A percentile compares a stretch with the other conserved stretches of the same genome.
Conservation (phyloP, 345 rosid genomes). For the Rhodamnia argentea region DNA sequence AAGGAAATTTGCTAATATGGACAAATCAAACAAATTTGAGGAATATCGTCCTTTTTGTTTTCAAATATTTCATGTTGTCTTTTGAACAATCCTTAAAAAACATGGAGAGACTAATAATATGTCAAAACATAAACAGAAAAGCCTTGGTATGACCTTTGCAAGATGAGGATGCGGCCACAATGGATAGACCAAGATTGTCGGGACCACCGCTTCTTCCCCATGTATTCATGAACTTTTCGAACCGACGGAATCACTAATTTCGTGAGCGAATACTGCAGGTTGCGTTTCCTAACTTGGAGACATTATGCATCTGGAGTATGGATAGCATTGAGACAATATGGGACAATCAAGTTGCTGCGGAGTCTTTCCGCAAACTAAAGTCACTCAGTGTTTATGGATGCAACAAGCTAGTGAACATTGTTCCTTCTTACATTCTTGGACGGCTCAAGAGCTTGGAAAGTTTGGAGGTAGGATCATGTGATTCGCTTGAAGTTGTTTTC, state of each 20-base stretch:
- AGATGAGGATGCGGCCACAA: no score
- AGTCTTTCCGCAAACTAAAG: neutral
- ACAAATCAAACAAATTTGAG: neutral
- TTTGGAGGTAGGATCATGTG: fast-evolving
- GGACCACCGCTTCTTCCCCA: no score
- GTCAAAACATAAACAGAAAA: neutral
- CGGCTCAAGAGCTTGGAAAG: neutral
- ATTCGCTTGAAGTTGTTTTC: no score
- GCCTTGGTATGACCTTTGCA: neutral
- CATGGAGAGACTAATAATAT: no score
- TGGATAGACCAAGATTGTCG: no score
- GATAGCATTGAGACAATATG: neutral
- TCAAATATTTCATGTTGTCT: neutral
- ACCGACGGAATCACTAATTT: neutral
- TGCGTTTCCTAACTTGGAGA: neutral
- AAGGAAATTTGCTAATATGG: no score
- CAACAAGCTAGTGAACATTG: neutral
- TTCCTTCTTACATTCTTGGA: neutral
- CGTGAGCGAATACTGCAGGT: neutral
- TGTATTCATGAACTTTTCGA: neutral
- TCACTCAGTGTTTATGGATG: fast-evolving
- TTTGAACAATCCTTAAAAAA: no score
- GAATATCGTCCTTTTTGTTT: neutral
- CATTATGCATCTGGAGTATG: fast-evolving
- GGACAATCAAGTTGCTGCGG: neutral